These are phyloP conservation scores for Fusarium agapanthi DNA, from an alignment of 2,329 filamentous ascomycete genomes.

Conservation along the genomic window DNA sequence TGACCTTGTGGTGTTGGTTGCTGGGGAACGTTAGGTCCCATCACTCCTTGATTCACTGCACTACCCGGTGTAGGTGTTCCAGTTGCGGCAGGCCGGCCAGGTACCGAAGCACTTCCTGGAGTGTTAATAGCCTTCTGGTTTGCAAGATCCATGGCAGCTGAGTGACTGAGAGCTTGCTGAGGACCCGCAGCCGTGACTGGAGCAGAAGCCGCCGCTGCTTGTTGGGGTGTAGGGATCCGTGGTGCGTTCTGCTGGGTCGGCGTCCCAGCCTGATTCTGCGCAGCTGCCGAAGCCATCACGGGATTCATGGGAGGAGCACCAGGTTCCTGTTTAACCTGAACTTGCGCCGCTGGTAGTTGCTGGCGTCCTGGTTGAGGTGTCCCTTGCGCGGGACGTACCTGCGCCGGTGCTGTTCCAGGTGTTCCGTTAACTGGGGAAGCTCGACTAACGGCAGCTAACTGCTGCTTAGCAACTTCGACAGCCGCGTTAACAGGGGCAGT, in stretches of 20 bases:
- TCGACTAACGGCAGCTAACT: conserved; percentile 43
- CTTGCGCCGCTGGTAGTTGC: conserved; percentile 27
- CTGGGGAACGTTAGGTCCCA: conserved; percentile 45
- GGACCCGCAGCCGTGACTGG: conserved; percentile 50
- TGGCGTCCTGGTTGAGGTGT: conserved; percentile 39
- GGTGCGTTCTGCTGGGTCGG: conserved; percentile 60
- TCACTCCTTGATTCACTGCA: conserved; percentile 45
- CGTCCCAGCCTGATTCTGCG: conserved; percentile 53
- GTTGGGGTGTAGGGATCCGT: conserved; percentile 62
- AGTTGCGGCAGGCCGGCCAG: conserved; percentile 44
- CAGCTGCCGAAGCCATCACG: conserved; percentile 50
- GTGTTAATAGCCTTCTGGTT: conserved; percentile 52
- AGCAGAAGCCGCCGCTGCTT: conserved; percentile 52
- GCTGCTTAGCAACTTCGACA: conserved; percentile 57
- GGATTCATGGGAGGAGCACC: conserved; percentile 59
- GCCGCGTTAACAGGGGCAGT: conserved; percentile 55
- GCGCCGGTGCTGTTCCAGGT: conserved; percentile 35
- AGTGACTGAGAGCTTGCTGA: conserved; percentile 57
- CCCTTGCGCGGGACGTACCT: conserved; percentile 41
- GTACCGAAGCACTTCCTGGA: conserved; percentile 45
- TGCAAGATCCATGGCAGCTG: conserved; percentile 59
- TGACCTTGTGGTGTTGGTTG: conserved; percentile 51
- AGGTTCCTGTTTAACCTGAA: conserved; percentile 47
- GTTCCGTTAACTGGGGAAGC: conserved; percentile 45
- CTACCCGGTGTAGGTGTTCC: conserved; percentile 45